A percentile compares a stretch with the other conserved stretches of the same genome.
These are phyloP conservation scores for Ogataea kodamae DNA, from an alignment of 805 yeast species.

Conservation along the genomic window DNA sequence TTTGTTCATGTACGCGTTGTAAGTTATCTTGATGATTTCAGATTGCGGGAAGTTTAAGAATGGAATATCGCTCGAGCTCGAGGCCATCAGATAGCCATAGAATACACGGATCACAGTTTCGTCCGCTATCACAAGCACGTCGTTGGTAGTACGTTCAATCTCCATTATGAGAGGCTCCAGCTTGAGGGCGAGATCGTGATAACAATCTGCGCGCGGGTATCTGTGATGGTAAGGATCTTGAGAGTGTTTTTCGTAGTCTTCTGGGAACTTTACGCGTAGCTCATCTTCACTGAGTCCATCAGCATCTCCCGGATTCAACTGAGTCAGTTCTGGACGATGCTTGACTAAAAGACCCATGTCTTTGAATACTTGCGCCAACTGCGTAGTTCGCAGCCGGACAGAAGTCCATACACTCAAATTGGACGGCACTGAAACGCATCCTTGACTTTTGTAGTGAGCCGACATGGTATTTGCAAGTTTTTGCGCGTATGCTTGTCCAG, in stretches of 20 bases:
- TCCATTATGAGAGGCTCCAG: constrained; percentile 91
- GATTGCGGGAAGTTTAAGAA: constrained; percentile 69
- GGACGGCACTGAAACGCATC: constrained; percentile 25
- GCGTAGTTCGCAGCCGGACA: constrained; percentile 76
- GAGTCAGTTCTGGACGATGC: constrained; percentile 80
- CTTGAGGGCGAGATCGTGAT: constrained; percentile 92
- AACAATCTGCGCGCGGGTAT: constrained; percentile 88
- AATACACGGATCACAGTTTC: constrained; percentile 85
- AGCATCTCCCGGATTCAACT: constrained; percentile 83
- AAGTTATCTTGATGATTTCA: constrained; percentile 82
- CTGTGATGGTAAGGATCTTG: constrained; percentile 91
- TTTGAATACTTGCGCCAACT: constrained; percentile 69
- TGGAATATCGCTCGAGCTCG: constrained; percentile 84
- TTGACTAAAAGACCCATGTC: constrained; percentile 60
- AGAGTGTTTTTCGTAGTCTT: constrained; percentile 60
- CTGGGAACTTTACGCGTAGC: constrained; percentile 57
- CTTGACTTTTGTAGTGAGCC: constrained; percentile 25
- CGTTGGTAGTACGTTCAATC: constrained; percentile 88
- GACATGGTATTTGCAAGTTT: constrained; percentile 57
- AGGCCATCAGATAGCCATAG: constrained; percentile 93
- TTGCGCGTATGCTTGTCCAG: constrained; percentile 65
- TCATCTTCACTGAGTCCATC: constrained; percentile 65
- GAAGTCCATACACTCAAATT: constrained; percentile 91
- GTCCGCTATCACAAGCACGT: constrained; percentile 86
- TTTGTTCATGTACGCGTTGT: constrained; percentile 77